Percentiles rank a stretch among this genome's conserved stretches.
Evolutionary conservation across 306 rosid genomes (phyloP).

Genomic region (Malus fusca): DNA sequence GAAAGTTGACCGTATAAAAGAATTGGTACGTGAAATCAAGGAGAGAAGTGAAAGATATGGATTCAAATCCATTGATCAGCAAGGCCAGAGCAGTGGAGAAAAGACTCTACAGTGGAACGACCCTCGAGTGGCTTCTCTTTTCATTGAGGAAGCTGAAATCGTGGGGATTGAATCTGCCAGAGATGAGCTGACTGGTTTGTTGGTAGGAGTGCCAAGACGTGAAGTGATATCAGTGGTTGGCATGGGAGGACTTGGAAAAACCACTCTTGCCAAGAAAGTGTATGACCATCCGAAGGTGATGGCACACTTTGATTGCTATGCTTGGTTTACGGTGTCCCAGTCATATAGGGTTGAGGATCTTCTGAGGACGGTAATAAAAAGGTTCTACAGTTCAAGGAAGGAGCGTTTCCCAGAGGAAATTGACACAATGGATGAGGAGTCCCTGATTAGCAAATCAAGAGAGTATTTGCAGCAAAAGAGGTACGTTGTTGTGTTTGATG

Average conservation of each 20-base stretch:
- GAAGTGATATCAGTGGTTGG: slow-evolving; percentile 8
- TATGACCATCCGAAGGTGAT: neutral
- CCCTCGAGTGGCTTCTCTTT: slow-evolving; percentile 5
- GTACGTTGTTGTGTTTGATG: too few species aligned
- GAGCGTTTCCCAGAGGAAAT: neutral
- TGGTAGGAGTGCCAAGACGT: neutral
- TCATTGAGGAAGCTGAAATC: slow-evolving; percentile 8
- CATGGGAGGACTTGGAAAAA: slow-evolving; percentile 17
- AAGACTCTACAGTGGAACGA: neutral
- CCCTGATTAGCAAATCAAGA: too few species aligned
- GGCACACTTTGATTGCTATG: neutral
- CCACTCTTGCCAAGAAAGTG: slow-evolving; percentile 9
- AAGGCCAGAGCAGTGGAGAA: neutral
- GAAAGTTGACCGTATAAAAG: neutral
- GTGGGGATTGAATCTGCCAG: slow-evolving; percentile 11
- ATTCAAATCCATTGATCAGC: neutral
- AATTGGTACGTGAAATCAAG: neutral
- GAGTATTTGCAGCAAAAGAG: too few species aligned
- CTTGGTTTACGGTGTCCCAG: slow-evolving; percentile 14
- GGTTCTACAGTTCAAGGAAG: neutral
- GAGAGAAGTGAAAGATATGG: neutral
- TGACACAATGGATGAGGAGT: too few species aligned
- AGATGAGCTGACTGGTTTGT: neutral
- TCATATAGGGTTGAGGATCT: neutral
- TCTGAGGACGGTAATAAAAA: neutral